These are phyloP conservation scores for Salvia miltiorrhiza DNA, from an alignment of 257 asterid genomes.

Conservation along the genomic window DNA sequence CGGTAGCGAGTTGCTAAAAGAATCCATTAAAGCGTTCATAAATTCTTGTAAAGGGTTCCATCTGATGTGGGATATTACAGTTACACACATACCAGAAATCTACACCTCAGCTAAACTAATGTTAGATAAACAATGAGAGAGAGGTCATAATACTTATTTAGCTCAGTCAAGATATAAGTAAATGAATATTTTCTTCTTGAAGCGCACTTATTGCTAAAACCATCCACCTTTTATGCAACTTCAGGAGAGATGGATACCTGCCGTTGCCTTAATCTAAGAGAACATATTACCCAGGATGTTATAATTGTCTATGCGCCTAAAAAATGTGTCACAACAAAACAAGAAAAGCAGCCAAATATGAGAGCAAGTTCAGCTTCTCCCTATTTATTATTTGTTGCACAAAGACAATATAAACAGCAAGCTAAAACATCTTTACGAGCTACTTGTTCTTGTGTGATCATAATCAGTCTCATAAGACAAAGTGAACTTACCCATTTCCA, in stretches of 20 bases:
- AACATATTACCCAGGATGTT: background rate
- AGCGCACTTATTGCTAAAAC: background rate
- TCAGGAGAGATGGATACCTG: background rate
- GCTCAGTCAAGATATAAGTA: background rate
- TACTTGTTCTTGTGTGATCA: background rate
- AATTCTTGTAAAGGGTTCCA: no score
- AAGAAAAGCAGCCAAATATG: background rate
- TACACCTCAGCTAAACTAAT: background rate
- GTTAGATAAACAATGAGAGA: background rate
- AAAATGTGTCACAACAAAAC: background rate
- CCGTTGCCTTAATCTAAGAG: background rate
- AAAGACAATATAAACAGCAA: background rate
- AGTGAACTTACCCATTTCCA: conserved; percentile 73
- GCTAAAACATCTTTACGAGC: background rate
- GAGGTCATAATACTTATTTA: background rate
- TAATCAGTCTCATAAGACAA: background rate
- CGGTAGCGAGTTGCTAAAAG: no score
- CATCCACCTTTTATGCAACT: background rate
- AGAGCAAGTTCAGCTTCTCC: background rate
- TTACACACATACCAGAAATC: background rate
- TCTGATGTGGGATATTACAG: no score
- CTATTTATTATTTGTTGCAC: background rate
- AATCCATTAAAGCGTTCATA: no score
- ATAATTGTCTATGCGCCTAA: background rate
- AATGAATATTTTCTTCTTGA: background rate